Evolutionary conservation across 2,329 filamentous ascomycete species (phyloP).

Genomic region (Myriosclerotinia scirpicola): DNA sequence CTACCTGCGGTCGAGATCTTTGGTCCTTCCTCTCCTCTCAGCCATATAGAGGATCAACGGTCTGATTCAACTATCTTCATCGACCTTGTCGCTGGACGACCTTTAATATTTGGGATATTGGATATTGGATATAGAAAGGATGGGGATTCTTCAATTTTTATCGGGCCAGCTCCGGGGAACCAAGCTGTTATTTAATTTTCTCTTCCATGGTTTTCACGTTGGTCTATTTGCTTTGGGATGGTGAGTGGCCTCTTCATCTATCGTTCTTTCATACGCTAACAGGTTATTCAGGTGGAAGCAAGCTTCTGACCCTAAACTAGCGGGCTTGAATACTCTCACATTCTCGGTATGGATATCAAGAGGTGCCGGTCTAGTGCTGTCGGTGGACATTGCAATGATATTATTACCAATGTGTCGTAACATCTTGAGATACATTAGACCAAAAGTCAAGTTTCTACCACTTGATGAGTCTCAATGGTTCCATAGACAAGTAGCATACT

Average conservation of each 20-base stretch:
- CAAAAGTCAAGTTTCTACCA: conserved; percentile 83
- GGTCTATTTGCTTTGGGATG: conserved; percentile 82
- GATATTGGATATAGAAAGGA: conserved; percentile 29
- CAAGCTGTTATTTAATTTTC: conserved; percentile 75
- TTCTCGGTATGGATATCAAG: conserved; percentile 96
- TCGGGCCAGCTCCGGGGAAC: conserved; percentile 65
- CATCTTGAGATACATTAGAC: conserved; percentile 77
- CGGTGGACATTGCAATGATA: conserved; percentile 82
- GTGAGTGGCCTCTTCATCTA: conserved; percentile 51
- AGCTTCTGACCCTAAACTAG: conserved; percentile 63
- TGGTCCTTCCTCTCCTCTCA: background rate
- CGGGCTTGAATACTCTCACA: conserved; percentile 73
- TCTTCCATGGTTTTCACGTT: conserved; percentile 80
- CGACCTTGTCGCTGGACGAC: conserved; percentile 57
- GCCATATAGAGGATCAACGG: background rate
- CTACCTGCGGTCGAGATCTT: background rate
- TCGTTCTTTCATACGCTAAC: background rate
- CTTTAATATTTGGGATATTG: conserved; percentile 41
- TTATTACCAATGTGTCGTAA: conserved; percentile 94
- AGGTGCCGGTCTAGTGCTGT: conserved; percentile 84
- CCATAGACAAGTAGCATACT: conserved; percentile 90
- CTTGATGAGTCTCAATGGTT: conserved; percentile 98
- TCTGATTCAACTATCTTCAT: conserved; percentile 10
- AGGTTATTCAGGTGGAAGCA: conserved; percentile 72
- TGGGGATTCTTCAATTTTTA: conserved; percentile 40